phyloP scores from a whole-genome alignment of 139 green algal species.

The Coelastrella sp. region DNA sequence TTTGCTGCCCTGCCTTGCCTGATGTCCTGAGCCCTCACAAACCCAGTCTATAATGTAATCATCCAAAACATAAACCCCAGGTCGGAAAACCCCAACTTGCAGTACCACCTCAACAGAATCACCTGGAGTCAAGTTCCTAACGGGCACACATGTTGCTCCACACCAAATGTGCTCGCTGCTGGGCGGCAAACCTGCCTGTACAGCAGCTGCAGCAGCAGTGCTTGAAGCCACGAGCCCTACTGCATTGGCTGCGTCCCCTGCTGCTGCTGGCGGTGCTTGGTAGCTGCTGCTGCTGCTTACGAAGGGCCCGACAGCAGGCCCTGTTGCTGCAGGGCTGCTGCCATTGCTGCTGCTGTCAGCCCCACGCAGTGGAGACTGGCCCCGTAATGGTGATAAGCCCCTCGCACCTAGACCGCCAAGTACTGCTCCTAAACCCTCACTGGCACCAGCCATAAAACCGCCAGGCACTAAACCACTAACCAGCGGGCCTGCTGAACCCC shows the following conservation, averaged over 20 bases:
- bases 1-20: slow-evolving; percentile 37
- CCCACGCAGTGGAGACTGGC: not conserved
- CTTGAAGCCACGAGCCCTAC: too few species aligned
- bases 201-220: slow-evolving; percentile 13
- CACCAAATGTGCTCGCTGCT: slow-evolving; percentile 60
- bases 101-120: slow-evolving; percentile 52
- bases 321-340: not conserved
- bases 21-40: not conserved
- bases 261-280: not conserved
- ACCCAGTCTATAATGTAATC: slow-evolving; percentile 43
- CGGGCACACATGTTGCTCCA: slow-evolving; percentile 48
- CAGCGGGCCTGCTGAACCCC: too few species aligned
- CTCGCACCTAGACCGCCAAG: slow-evolving; percentile 10
- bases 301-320: not conserved
- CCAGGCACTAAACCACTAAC: not conserved
- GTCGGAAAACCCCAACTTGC: slow-evolving; percentile 57
- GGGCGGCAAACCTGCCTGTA: slow-evolving; percentile 52
- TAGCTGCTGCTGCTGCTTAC: not conserved
- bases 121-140: slow-evolving; percentile 48
- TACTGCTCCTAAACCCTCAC: slow-evolving; percentile 17
- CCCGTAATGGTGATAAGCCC: not conserved
- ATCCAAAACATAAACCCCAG: slow-evolving; percentile 52
- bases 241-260: too few species aligned
- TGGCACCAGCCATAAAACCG: slow-evolving; percentile 12
- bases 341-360: slow-evolving; percentile 4